Evolutionary conservation across 805 yeast species (phyloP).

Genomic region (Candida chauliodis): DNA sequence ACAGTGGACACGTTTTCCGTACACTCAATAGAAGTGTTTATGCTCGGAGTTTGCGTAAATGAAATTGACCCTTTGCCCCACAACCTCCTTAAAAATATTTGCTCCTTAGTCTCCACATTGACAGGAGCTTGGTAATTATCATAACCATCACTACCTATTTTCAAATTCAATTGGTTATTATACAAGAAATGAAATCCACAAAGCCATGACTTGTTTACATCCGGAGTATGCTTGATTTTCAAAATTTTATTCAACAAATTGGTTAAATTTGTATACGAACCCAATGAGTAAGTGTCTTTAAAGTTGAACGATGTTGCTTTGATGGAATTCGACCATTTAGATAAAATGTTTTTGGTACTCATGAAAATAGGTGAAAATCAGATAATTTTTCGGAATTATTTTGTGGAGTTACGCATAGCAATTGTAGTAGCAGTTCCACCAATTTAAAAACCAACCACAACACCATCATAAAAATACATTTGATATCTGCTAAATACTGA

Average conservation of each 20-base stretch:
- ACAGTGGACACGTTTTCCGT: slow-evolving; percentile 48
- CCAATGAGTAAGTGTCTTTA: slow-evolving; percentile 19
- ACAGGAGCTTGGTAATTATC: slow-evolving; percentile 73
- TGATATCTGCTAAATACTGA: too few relatives aligned
- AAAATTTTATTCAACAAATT: slow-evolving; percentile 14
- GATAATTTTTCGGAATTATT: too few relatives aligned
- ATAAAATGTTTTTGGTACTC: slow-evolving; percentile 7
- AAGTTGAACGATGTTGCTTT: slow-evolving; percentile 17
- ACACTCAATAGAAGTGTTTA: slow-evolving; percentile 39
- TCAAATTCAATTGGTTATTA: slow-evolving; percentile 53
- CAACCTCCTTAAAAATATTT: slow-evolving; percentile 56
- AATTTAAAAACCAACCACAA: too few relatives aligned
- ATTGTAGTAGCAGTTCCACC: too few relatives aligned
- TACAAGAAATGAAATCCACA: slow-evolving; percentile 65
- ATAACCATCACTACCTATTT: slow-evolving; percentile 71
- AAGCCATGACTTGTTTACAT: slow-evolving; percentile 4
- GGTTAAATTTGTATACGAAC: slow-evolving; percentile 17
- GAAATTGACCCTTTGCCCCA: slow-evolving; percentile 74
- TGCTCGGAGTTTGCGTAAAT: slow-evolving; percentile 26
- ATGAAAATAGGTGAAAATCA: too few relatives aligned
- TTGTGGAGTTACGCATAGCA: too few relatives aligned
- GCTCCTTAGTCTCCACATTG: slow-evolving; percentile 10
- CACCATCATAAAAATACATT: too few relatives aligned
- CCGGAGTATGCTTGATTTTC: not conserved
- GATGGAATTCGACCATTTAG: slow-evolving; percentile 19